Percentiles rank a stretch among this genome's conserved stretches.
These are phyloP conservation scores for Brasenia schreberi DNA, from an alignment of 164 flowering plant species.

Conservation along the genomic window DNA sequence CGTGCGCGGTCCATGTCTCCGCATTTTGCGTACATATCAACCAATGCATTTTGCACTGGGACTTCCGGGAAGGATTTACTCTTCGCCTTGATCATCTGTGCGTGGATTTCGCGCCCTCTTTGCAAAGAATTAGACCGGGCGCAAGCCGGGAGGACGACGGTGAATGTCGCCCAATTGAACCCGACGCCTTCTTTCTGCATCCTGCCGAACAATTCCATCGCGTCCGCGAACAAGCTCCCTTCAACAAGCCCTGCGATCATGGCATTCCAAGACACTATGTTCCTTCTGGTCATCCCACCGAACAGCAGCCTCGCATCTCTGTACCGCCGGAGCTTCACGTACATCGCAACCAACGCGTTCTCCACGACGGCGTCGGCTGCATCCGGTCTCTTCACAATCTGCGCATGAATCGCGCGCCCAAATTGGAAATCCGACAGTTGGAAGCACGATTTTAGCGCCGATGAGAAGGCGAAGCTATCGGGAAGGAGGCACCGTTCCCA, in stretches of 20 bases:
- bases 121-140: conserved; percentile 14
- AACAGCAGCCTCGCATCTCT: conserved; percentile 22
- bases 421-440: conserved; percentile 9
- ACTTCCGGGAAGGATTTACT: conserved; percentile 8
- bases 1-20: conserved; percentile 22
- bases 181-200: conserved; percentile 13
- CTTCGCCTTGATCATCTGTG: conserved; percentile 23
- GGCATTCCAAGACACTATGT: conserved; percentile 33
- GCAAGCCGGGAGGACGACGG: conserved; percentile 20
- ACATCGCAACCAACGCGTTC: conserved; percentile 26
- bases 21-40: conserved; percentile 39
- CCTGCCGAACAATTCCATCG: conserved; percentile 11
- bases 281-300: conserved; percentile 27
- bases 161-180: conserved; percentile 33
- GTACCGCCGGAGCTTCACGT: conserved; percentile 15
- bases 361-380: conserved; percentile 23
- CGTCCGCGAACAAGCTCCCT: not conserved
- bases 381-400: conserved; percentile 18
- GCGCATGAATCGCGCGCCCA: conserved; percentile 29
- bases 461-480: conserved; percentile 18
- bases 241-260: conserved; percentile 16
- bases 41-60: conserved; percentile 19
- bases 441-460: conserved; percentile 23
- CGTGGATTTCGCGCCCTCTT: conserved; percentile 29
- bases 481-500: conserved; percentile 3